A percentile compares a stretch with the other conserved stretches of the same genome.
Evolutionary conservation across 768 basidiomycete species (phyloP).

Genomic region (Dacryopinax spathularia): DNA sequence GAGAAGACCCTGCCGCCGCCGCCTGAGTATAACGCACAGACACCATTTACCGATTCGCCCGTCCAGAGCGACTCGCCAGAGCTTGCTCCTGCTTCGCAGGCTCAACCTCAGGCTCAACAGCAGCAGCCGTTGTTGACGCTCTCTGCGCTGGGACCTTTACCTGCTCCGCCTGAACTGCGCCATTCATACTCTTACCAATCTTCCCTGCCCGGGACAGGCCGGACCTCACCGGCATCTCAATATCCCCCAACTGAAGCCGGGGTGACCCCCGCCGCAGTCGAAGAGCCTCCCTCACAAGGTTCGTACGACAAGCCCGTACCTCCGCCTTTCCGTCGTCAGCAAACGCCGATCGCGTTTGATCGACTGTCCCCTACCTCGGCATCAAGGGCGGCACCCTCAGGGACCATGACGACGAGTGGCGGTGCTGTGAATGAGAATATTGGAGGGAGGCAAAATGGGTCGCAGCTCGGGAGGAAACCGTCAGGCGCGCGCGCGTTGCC

Average conservation of each 20-base stretch:
- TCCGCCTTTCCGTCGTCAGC: not conserved
- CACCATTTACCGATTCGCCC: not conserved
- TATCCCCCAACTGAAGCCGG: not conserved
- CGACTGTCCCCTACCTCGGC: not conserved
- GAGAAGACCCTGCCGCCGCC: not conserved
- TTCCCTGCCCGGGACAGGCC: not conserved
- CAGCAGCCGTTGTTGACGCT: not conserved
- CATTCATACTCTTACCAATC: too few relatives aligned
- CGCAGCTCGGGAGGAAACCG: constrained; percentile 22
- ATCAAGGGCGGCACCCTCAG: not conserved
- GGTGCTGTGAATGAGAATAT: not conserved
- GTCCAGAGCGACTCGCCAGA: not conserved
- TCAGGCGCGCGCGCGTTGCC: constrained; percentile 23
- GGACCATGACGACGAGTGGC: not conserved
- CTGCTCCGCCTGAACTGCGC: too few relatives aligned
- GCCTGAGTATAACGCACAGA: not conserved
- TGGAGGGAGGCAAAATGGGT: constrained; percentile 4
- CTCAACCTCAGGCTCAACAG: too few relatives aligned
- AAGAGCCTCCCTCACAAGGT: not conserved
- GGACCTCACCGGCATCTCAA: not conserved
- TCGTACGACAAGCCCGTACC: not conserved
- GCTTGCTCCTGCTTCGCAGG: not conserved
- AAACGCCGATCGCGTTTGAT: constrained; percentile 1
- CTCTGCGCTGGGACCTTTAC: not conserved
- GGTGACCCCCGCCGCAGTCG: constrained; percentile 2